phyloP scores from a whole-genome alignment of 2,329 filamentous ascomycete species.

The Sclerotinia borealis region DNA sequence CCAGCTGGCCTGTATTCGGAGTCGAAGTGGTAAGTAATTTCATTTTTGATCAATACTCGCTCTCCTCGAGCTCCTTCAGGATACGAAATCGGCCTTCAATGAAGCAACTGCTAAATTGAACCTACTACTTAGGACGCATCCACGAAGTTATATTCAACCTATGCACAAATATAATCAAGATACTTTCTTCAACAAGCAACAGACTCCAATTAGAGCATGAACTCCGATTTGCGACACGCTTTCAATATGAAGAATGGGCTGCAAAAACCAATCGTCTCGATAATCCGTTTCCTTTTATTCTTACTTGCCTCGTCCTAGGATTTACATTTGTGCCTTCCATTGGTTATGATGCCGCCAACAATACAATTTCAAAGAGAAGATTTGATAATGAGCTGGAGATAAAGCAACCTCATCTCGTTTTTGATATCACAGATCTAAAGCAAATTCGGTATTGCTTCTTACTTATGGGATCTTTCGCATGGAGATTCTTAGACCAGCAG shows the following conservation, averaged over 20 bases:
- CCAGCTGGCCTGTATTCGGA: not conserved
- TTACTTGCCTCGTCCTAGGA: not conserved
- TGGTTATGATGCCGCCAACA: not conserved
- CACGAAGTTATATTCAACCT: not conserved
- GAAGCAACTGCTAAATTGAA: not conserved
- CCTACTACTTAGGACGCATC: not conserved
- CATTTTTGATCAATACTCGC: not conserved
- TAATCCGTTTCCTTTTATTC: not conserved
- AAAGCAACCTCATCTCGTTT: slow-evolving; percentile 9
- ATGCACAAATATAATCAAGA: slow-evolving; percentile 15
- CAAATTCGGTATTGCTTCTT: slow-evolving; percentile 21
- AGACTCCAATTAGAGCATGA: slow-evolving; percentile 18
- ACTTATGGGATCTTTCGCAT: not conserved
- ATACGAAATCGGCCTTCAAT: fast-evolving
- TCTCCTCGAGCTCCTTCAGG: not conserved
- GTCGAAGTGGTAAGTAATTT: not conserved
- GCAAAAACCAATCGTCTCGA: not conserved
- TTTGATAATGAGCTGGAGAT: not conserved
- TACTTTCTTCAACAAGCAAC: slow-evolving; percentile 18
- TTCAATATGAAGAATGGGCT: not conserved
- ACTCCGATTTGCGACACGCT: slow-evolving; percentile 6
- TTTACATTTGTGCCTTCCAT: not conserved
- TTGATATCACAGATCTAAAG: slow-evolving; percentile 21
- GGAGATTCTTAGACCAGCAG: not conserved
- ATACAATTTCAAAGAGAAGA: not conserved